Percentiles rank a stretch among this genome's conserved stretches.
phyloP scores from a whole-genome alignment of 352 stramenopile genomes.

The Pilasporangium apinafurcum region DNA sequence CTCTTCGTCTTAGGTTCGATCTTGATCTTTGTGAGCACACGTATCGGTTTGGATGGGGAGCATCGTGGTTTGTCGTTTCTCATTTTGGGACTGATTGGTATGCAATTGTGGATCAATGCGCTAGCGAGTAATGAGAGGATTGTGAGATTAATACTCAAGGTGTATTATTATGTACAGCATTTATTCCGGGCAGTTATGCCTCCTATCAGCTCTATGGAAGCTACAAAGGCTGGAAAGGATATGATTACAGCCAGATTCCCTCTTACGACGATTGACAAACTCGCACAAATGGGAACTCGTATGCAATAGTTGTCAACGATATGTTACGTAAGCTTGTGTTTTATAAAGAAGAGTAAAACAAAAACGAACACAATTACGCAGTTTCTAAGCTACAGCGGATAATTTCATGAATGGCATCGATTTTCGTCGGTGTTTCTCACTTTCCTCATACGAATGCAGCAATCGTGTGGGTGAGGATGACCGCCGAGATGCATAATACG shows the following conservation, averaged over 20 bases:
- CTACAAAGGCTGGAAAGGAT: conserved; percentile 82
- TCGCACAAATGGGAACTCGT: no score
- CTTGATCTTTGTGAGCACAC: conserved; percentile 71
- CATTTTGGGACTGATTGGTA: conserved; percentile 75
- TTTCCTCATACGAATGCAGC: conserved; percentile 8
- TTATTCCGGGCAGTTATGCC: conserved; percentile 80
- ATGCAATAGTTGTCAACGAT: no score
- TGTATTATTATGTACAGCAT: conserved; percentile 30
- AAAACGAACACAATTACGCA: no score
- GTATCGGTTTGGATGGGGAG: conserved; percentile 70
- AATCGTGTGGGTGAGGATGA: conserved; percentile 27
- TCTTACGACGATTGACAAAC: conserved; percentile 79
- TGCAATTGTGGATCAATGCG: not conserved
- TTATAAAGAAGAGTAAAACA: no score
- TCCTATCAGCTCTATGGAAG: conserved; percentile 71
- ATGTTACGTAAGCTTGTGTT: no score
- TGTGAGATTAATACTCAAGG: no score
- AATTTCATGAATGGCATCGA: conserved; percentile 1
- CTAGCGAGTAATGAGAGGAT: not conserved
- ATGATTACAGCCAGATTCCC: conserved; percentile 78
- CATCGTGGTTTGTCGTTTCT: conserved; percentile 68
- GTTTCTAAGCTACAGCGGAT: conserved; percentile 3
- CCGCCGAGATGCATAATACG: conserved; percentile 31
- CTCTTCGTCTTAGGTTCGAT: conserved; percentile 70
- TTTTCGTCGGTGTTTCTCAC: conserved; percentile 4